These are phyloP conservation scores for Medicago truncatula DNA, from an alignment of 306 rosid genomes.

Conservation along the genomic window DNA sequence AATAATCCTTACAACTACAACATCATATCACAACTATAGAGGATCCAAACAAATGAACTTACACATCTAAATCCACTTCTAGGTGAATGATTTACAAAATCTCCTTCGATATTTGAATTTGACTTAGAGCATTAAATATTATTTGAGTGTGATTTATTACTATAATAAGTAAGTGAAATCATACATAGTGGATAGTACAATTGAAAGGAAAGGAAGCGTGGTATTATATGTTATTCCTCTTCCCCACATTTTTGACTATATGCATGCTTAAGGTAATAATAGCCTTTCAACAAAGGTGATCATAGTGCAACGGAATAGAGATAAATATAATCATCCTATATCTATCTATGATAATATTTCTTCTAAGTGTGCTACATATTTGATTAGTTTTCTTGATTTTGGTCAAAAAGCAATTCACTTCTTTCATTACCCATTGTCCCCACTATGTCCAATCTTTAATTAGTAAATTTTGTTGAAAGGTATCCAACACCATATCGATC, in stretches of 20 bases:
- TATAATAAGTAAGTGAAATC: constrained; percentile 22
- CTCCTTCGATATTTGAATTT: constrained; percentile 38
- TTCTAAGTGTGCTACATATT: neutral
- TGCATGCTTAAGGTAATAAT: constrained; percentile 37
- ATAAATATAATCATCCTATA: neutral
- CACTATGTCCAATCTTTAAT: constrained; percentile 39
- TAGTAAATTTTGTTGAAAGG: constrained; percentile 38
- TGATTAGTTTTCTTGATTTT: constrained; percentile 25
- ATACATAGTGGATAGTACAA: constrained; percentile 7
- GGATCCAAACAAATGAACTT: neutral
- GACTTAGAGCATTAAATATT: constrained; percentile 21
- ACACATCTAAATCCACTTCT: neutral
- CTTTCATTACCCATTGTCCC: constrained; percentile 46
- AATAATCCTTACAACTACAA: too few species aligned
- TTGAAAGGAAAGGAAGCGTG: constrained; percentile 25
- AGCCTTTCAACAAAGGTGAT: constrained; percentile 32
- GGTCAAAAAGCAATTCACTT: constrained; percentile 46
- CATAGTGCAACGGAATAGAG: constrained; percentile 20
- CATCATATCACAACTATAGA: too few species aligned
- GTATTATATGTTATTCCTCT: constrained; percentile 21
- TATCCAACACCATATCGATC: constrained; percentile 32
- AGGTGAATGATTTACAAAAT: constrained; percentile 28
- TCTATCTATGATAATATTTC: neutral
- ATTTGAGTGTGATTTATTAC: constrained; percentile 31
- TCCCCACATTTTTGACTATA: constrained; percentile 43